A percentile compares a stretch with the other conserved stretches of the same genome.
Evolutionary conservation across 441 rosid genomes (phyloP).

Genomic region (Euphorbia schlechtendalii): DNA sequence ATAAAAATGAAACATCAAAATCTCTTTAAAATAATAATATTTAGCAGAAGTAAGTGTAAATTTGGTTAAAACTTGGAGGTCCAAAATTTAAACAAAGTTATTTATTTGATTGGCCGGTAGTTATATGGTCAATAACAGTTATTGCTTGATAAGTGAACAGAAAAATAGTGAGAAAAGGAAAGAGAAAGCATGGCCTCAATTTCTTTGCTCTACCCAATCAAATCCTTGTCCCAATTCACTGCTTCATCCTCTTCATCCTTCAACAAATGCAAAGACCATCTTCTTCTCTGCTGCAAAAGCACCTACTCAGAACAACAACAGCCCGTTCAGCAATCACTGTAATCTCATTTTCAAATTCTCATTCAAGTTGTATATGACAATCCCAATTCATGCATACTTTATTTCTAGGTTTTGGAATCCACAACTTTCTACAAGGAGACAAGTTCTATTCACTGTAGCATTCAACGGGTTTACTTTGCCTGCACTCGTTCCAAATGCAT

Average conservation of each 20-base stretch:
- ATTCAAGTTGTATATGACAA: background rate
- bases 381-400: no score
- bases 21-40: no score
- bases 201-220: conserved; percentile 25
- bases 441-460: conserved; percentile 38
- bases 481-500: conserved; percentile 30
- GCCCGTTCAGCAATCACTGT: conserved; percentile 17
- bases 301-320: background rate
- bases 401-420: conserved; percentile 15
- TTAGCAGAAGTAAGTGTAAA: no score
- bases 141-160: background rate
- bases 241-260: conserved; percentile 14
- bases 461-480: conserved; percentile 45
- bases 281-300: conserved; percentile 21
- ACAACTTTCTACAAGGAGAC: conserved; percentile 44
- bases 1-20: no score
- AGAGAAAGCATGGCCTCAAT: conserved; percentile 41
- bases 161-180: background rate
- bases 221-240: conserved; percentile 13
- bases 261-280: conserved; percentile 19
- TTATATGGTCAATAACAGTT: background rate
- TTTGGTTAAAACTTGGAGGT: no score
- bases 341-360: background rate
- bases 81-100: background rate
- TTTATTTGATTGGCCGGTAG: background rate